Evolutionary conservation across 148 eudicot genomes (phyloP).

Genomic region (Hydrangea macrophylla): DNA sequence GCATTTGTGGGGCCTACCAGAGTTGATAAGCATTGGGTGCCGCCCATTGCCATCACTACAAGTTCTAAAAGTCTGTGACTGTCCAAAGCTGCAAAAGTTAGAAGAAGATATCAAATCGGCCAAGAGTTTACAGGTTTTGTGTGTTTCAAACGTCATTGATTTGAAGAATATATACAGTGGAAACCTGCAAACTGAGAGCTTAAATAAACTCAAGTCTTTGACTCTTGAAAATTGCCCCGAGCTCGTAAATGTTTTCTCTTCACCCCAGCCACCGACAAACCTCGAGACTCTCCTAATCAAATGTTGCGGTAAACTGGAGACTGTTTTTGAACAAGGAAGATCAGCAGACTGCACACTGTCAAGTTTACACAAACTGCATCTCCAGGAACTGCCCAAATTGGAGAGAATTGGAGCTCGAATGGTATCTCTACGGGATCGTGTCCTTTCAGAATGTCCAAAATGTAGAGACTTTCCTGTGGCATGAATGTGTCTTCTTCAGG

Average conservation of each 20-base stretch:
- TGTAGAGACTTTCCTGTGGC: background rate
- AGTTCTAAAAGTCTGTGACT: slow-evolving; percentile 8
- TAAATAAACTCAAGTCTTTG: background rate
- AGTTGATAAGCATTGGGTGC: slow-evolving; percentile 20
- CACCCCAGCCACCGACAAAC: background rate
- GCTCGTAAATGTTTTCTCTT: slow-evolving; percentile 16
- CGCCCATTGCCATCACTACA: slow-evolving; percentile 13
- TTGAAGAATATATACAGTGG: background rate
- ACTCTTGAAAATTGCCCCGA: slow-evolving; percentile 15
- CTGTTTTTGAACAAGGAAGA: slow-evolving; percentile 7
- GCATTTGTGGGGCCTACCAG: slow-evolving; percentile 23
- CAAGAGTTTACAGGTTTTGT: background rate
- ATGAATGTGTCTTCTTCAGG: background rate
- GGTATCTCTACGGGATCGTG: background rate
- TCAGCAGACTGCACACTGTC: background rate
- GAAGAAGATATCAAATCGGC: slow-evolving; percentile 7
- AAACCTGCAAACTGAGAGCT: background rate
- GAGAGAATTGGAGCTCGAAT: background rate
- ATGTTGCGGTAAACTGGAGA: slow-evolving; percentile 19
- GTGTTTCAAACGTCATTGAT: slow-evolving; percentile 3
- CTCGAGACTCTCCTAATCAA: slow-evolving; percentile 16
- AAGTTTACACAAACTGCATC: slow-evolving; percentile 4
- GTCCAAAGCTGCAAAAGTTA: slow-evolving; percentile 16
- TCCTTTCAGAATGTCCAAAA: background rate
- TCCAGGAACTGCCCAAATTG: slow-evolving; percentile 15